phyloP scores from a whole-genome alignment of 306 rosid species.

The Corylus avellana region DNA sequence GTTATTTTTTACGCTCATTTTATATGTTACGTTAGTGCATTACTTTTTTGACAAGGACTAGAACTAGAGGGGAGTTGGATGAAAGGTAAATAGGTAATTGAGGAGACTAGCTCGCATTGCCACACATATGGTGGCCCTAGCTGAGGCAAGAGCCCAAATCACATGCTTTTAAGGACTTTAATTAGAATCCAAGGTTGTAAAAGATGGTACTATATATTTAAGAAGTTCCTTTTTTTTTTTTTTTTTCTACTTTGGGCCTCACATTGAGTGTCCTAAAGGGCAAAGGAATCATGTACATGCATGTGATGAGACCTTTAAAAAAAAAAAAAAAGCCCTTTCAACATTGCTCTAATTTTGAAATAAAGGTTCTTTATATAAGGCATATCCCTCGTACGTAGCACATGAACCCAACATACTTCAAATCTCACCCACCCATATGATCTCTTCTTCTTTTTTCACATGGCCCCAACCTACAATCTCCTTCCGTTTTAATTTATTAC shows the following conservation, averaged over 20 bases:
- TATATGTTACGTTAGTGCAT: too few relatives aligned
- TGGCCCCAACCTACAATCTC: conserved; percentile 16
- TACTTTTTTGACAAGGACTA: too few relatives aligned
- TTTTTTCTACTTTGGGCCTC: conserved; percentile 30
- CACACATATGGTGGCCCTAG: conserved; percentile 5
- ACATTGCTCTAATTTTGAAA: conserved; percentile 15
- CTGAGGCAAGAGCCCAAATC: conserved; percentile 27
- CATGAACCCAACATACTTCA: conserved; percentile 15
- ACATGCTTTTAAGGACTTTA: conserved; percentile 37
- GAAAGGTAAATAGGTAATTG: background rate
- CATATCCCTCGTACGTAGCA: conserved; percentile 5
- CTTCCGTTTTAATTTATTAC: background rate
- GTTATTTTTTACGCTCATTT: background rate
- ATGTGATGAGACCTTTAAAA: conserved; percentile 22
- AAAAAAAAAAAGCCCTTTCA: background rate
- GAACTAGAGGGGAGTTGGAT: background rate
- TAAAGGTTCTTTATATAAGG: conserved; percentile 18
- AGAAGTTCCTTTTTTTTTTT: background rate
- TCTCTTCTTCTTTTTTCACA: conserved; percentile 19
- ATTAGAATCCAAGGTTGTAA: conserved; percentile 45
- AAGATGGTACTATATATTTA: conserved; percentile 15
- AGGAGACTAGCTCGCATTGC: too few relatives aligned
- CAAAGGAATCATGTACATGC: conserved; percentile 34
- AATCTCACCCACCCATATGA: background rate
- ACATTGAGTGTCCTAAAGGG: conserved; percentile 38